Percentiles rank a stretch among this genome's conserved stretches.
Evolutionary conservation across 495 filamentous ascomycete genomes (phyloP).

Genomic region (Aspergillus bertholletiae): DNA sequence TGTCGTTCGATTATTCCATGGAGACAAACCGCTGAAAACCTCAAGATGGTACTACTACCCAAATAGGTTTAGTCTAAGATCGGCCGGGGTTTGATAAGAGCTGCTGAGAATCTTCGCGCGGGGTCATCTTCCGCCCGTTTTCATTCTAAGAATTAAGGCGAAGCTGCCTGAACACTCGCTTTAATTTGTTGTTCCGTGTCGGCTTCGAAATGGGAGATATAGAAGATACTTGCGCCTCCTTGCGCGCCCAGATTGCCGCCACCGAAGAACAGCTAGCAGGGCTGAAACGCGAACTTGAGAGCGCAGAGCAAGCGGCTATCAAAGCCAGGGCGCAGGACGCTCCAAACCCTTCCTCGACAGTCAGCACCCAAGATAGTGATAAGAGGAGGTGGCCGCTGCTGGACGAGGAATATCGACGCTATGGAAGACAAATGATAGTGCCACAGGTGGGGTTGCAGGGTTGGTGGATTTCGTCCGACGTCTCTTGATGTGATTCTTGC

Average conservation of each 20-base stretch:
- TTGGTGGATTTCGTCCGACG: constrained; percentile 20
- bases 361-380: not conserved
- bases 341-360: not conserved
- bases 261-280: constrained; percentile 35
- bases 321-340: constrained; percentile 7
- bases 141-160: not conserved
- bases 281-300: constrained; percentile 35
- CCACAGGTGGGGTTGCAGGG: constrained; percentile 78
- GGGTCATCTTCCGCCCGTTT: not conserved
- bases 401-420: constrained; percentile 72
- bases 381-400: constrained; percentile 57
- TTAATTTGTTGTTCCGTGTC: not conserved
- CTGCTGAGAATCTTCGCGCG: not conserved
- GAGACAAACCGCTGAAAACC: too few relatives aligned
- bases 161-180: not conserved
- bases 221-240: constrained; percentile 33
- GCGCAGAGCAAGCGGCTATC: constrained; percentile 28
- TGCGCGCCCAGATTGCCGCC: constrained; percentile 38
- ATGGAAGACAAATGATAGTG: constrained; percentile 91
- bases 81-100: not conserved
- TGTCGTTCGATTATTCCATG: too few relatives aligned
- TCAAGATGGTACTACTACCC: not conserved
- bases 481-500: not conserved
- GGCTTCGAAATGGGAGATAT: constrained; percentile 12
- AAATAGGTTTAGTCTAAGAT: not conserved